Percentiles rank a stretch among this genome's conserved stretches.
These are phyloP conservation scores for Candida suzukii DNA, from an alignment of 805 yeast genomes.

Conservation along the genomic window DNA sequence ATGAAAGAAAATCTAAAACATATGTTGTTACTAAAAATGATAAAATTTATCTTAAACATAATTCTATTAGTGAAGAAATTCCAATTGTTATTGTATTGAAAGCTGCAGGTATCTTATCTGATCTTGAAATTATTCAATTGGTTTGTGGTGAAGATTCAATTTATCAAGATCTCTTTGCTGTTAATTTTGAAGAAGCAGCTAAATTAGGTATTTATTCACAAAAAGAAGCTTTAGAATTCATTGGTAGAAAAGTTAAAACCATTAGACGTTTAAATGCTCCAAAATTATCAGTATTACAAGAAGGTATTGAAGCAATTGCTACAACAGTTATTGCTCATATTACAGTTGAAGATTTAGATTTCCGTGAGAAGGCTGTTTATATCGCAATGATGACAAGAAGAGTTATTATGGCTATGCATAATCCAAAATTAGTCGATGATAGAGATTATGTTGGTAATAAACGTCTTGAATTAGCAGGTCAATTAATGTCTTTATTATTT, in stretches of 20 bases:
- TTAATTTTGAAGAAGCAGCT: conserved; percentile 91
- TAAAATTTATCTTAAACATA: conserved; percentile 85
- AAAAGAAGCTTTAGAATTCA: conserved; percentile 85
- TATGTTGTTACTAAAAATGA: conserved; percentile 90
- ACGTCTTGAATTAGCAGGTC: conserved; percentile 95
- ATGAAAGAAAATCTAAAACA: conserved; percentile 95
- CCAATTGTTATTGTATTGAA: conserved; percentile 90
- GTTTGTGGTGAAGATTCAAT: conserved; percentile 87
- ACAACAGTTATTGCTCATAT: conserved; percentile 95
- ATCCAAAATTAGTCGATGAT: conserved; percentile 95
- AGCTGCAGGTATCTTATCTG: conserved; percentile 92
- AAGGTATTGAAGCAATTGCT: conserved; percentile 94
- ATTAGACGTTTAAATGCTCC: conserved; percentile 82
- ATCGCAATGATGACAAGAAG: conserved; percentile 96
- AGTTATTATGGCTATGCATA: conserved; percentile 90
- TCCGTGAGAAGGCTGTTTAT: conserved; percentile 89
- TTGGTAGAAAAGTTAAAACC: conserved; percentile 89
- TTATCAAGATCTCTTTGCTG: conserved; percentile 88
- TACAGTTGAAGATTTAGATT: conserved; percentile 73
- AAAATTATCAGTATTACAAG: conserved; percentile 74
- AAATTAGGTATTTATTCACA: conserved; percentile 81
- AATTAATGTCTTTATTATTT: conserved; percentile 86
- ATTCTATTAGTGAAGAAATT: conserved; percentile 89
- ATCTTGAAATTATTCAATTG: conserved; percentile 85
- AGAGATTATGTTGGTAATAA: conserved; percentile 98